Evolutionary conservation across 2,329 filamentous ascomycete genomes (phyloP).

Genomic region (Drechslerella dactyloides): DNA sequence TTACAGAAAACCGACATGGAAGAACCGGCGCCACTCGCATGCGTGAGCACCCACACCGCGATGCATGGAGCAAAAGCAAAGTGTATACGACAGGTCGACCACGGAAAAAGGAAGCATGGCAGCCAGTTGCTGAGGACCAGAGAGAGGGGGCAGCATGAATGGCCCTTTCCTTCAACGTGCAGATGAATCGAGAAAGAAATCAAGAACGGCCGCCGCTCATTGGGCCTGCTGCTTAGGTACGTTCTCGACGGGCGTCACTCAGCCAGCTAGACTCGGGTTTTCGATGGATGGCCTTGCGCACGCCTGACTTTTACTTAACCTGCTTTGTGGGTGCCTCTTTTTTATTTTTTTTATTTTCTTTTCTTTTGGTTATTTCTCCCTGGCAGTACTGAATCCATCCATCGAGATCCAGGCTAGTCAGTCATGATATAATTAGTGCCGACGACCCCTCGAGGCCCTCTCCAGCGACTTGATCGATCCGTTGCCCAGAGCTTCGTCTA

Average conservation of each 20-base stretch:
- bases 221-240: neutral
- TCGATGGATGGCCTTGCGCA: no score
- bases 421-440: conserved; percentile 1
- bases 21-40: neutral
- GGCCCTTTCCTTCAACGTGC: neutral
- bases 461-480: conserved; percentile 29
- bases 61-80: conserved; percentile 1
- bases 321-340: no score
- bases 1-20: neutral
- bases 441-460: conserved; percentile 6
- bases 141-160: neutral
- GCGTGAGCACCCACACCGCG: neutral
- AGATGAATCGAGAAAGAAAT: conserved; percentile 4
- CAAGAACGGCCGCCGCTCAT: neutral
- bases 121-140: neutral
- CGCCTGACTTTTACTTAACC: no score
- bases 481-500: conserved; percentile 19
- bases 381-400: neutral
- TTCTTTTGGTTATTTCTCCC: neutral
- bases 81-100: neutral
- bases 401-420: no score
- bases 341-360: no score
- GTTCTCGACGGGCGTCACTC: neutral
- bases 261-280: neutral
- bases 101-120: neutral